Percentiles rank a stretch among this genome's conserved stretches.
These are phyloP conservation scores for Solanum etuberosum DNA, from an alignment of 257 asterid species.

Conservation along the genomic window DNA sequence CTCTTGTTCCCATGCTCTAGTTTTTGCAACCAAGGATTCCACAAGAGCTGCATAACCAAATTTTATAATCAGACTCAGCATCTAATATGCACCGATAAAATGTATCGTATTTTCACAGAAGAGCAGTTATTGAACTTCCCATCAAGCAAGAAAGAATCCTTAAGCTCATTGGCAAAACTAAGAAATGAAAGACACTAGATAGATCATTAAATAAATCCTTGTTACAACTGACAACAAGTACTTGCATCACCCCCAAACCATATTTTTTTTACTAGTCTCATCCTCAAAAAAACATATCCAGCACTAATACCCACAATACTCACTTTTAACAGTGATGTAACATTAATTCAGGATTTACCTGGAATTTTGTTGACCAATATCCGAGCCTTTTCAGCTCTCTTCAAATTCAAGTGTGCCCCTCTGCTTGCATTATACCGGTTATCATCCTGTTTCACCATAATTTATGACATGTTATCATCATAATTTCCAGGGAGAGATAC, in stretches of 20 bases:
- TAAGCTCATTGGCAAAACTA: not conserved
- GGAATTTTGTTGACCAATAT: constrained; percentile 41
- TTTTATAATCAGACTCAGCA: not conserved
- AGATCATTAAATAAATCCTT: not conserved
- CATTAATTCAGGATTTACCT: constrained; percentile 15
- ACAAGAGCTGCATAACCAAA: constrained; percentile 66
- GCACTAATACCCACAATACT: not conserved
- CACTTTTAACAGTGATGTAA: not conserved
- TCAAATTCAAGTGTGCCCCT: constrained; percentile 49
- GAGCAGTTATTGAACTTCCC: not conserved
- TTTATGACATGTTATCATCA: not conserved
- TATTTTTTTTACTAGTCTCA: not conserved
- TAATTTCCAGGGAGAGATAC: not conserved
- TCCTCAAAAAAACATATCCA: not conserved
- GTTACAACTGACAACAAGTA: not conserved
- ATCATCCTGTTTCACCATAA: constrained; percentile 23
- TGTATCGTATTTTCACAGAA: not conserved
- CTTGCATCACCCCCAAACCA: not conserved
- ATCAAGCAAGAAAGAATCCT: not conserved
- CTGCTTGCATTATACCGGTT: constrained; percentile 42
- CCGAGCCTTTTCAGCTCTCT: constrained; percentile 49
- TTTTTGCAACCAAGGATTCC: constrained; percentile 71
- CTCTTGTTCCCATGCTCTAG: constrained; percentile 93
- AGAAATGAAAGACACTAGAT: not conserved
- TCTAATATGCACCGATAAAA: not conserved